Conservation (phyloP, 345 rosid genomes). For the Murraya koenigii region DNA sequence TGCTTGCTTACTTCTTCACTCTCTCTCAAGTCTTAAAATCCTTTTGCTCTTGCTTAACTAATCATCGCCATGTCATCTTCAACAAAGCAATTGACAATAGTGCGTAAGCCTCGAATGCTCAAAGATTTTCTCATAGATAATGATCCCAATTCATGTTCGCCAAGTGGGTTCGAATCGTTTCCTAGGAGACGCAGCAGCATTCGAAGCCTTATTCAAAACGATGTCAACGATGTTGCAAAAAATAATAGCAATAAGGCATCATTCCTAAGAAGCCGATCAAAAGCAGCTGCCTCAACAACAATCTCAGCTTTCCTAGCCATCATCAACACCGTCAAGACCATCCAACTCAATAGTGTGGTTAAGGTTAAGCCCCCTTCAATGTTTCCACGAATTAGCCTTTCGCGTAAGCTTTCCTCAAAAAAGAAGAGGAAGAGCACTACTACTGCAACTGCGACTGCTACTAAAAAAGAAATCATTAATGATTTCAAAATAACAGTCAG, state of each 20-base stretch:
- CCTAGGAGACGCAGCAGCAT: conserved; percentile 22
- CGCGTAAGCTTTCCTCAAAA: conserved; percentile 35
- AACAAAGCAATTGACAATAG: conserved; percentile 18
- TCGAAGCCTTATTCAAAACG: conserved; percentile 7
- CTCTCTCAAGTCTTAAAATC: not conserved
- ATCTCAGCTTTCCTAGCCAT: conserved; percentile 44
- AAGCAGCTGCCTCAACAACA: conserved; percentile 30
- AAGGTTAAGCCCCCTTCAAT: conserved; percentile 37
- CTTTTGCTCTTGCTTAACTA: too few species aligned
- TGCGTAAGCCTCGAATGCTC: conserved; percentile 49
- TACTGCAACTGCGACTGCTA: not conserved
- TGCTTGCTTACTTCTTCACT: conserved; percentile 24
- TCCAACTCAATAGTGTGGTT: conserved; percentile 25
- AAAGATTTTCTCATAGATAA: conserved; percentile 72
- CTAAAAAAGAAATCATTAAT: conserved; percentile 3
- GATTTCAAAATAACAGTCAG: conserved; percentile 30
- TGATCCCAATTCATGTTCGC: conserved; percentile 45
- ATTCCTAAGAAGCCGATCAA: conserved; percentile 42
- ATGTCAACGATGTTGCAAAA: not conserved
- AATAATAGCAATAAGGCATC: not conserved
- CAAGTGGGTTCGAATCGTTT: conserved; percentile 41
- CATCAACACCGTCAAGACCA: conserved; percentile 46
- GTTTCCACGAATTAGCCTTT: conserved; percentile 47
- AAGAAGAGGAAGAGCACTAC: conserved; percentile 13
- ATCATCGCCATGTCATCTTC: conserved; percentile 18